Percentiles rank a stretch among this genome's conserved stretches.
Conservation (phyloP, 306 rosid genomes). For the Quercus berberidifolia region DNA sequence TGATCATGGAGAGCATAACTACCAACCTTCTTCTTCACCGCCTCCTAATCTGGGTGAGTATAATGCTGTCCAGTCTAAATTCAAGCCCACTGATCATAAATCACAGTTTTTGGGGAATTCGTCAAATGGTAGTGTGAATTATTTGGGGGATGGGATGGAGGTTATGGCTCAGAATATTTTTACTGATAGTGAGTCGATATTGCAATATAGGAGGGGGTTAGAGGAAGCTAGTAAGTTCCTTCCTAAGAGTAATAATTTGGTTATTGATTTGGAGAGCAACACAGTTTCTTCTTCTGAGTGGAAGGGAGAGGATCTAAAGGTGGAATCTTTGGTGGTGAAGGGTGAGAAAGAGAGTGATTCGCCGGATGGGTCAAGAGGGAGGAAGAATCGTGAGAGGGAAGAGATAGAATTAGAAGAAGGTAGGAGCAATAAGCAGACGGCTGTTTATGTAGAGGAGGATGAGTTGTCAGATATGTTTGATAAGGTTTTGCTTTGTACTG, state of each 20-base stretch:
- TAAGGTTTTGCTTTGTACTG: slow-evolving; percentile 28
- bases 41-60: neutral
- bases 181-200: neutral
- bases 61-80: neutral
- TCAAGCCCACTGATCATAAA: neutral
- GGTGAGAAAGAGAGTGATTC: neutral
- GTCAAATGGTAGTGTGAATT: neutral
- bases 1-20: neutral
- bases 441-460: slow-evolving; percentile 25
- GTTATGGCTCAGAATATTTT: neutral
- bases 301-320: neutral
- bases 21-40: neutral
- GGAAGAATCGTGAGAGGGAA: slow-evolving; percentile 36
- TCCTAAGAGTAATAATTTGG: no score
- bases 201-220: slow-evolving; percentile 3
- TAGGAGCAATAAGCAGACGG: slow-evolving; percentile 41
- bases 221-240: neutral
- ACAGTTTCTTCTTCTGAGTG: no score
- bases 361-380: neutral
- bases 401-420: slow-evolving; percentile 28
- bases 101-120: neutral
- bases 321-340: neutral
- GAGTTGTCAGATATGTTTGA: slow-evolving; percentile 34
- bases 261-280: no score
- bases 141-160: neutral